Base-by-base conservation (phyloP, 116 monocot species). In the Posidonia oceanica region DNA sequence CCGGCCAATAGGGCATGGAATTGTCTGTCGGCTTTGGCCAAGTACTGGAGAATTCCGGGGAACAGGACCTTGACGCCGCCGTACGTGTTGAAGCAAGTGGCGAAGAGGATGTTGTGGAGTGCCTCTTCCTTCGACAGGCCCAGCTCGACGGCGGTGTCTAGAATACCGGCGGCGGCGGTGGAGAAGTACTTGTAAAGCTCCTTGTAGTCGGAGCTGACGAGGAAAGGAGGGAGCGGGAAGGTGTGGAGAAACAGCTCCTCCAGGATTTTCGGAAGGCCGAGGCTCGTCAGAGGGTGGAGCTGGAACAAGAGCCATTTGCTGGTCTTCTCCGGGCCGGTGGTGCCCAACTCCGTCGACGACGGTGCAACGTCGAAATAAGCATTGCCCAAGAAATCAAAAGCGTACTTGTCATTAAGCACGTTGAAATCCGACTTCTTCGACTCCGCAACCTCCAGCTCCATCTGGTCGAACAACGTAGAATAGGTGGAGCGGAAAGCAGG, bases 161-260 rank as follows among this genome's bases (percentile, higher is more conserved):
- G 63, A 6, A 59, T 66, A 39, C 52, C 18, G 20, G 52, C 54
- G 18, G 81, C 79, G 5, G 79, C 74, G 23, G 74, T 17, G 36
- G 67, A 68, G 77, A 79, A 83, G 76, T 79, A 87, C 36, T 61
- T 61, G 72, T 76, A 83, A 3, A 87, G 76, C 14, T 71, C 77
- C 6, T 73, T 67, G 77, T 93, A 93, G 68, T 81, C 84, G 10
- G 57, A 16, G 38, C 56, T 72, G 54, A 70, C 74, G 41, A 86
- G 52, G 61, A 77, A 64, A 14, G 82, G 15, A 0, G 84, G 90
- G 7, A 80, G 68, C 1, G 61, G 81, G 74, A 90, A 79, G 39
- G 78, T 79, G 73, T 90, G 90, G 21, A 86, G 74, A 20, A 86
- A 70, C 14, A 82, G 54, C 58, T 90, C 90, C 68, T 90, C 90